Evolutionary conservation across 208 protist genomes (phyloP), one percentile per base, ranked within the genome.

Genomic region (Acanthamoeba healyi): DNA sequence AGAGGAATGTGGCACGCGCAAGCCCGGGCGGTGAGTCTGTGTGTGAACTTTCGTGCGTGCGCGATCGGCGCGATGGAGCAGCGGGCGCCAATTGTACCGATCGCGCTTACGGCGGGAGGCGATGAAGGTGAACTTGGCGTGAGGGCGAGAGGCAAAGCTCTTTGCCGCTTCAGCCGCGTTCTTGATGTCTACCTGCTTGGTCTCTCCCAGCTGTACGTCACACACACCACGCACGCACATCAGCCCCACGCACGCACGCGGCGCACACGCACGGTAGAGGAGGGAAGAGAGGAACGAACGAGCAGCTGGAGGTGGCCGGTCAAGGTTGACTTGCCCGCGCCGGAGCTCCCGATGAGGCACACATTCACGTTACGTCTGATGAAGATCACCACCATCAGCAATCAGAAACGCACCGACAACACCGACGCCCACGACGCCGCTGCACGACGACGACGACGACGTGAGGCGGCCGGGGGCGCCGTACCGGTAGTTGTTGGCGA

Each of bases 301-400:
- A 82, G 42, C 5, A 82, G 29, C 19, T 51, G 34, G 42, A 82
- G 72, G 36, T 82, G 72, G 40, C 72, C 72, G 0, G 26, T 40
- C 15, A 82, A 40, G 14, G 72, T 82, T 3, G 72, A 82, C 72
- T 82, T 82, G 40, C 72, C 72, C 26, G 72, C 15, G 36, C 72
- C 72, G 42, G 38, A 82, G 72, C 72, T 82, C 24, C 72, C 72
- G 72, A 82, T 82, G 72, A 82, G 34, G 72, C 72, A 42, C 42
- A 82, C 72, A 24, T 82, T 82, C 72, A 82, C 72, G 72, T 82
- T 82, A 51, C 38, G 72, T 17, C 72, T 82, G 36, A n/a, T n/a
- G n/a, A n/a, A n/a, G n/a, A n/a, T n/a, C 40, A 24, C 72, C 4
- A 7, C 12, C 63, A 15, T 29, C 5, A 12, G 58, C 58, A 65